phyloP scores from a whole-genome alignment of 176 grass and related monocot species.

The Aegilops tauschii region DNA sequence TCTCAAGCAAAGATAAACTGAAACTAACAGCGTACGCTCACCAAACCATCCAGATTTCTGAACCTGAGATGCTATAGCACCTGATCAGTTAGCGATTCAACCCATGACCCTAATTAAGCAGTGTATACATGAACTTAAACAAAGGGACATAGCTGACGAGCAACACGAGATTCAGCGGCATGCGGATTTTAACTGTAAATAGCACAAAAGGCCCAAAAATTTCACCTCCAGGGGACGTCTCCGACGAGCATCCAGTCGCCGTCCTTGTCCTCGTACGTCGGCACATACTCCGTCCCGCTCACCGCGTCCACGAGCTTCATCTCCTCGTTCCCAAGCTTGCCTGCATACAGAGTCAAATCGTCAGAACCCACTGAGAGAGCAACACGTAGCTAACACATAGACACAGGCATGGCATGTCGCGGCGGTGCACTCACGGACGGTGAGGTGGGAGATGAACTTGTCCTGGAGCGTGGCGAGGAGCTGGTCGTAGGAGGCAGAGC shows the following conservation, averaged over 20 bases:
- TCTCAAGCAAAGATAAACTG: background rate
- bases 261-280: constrained; percentile 93
- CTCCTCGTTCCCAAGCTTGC: constrained; percentile 60
- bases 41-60: background rate
- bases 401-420: background rate
- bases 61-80: background rate
- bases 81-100: background rate
- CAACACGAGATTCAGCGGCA: background rate
- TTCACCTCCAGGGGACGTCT: constrained; percentile 95
- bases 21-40: background rate
- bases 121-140: background rate
- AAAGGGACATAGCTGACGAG: background rate
- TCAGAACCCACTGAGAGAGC: background rate
- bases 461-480: constrained; percentile 75
- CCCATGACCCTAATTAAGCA: background rate
- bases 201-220: background rate
- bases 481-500: constrained; percentile 37
- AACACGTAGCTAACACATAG: background rate
- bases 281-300: constrained; percentile 71
- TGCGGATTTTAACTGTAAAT: background rate
- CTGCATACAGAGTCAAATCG: constrained; percentile 24
- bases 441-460: constrained; percentile 81
- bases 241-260: constrained; percentile 98
- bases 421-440: constrained; percentile 53
- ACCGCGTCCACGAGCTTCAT: constrained; percentile 76